Percentiles rank a stretch among this genome's conserved stretches.
Conservation (phyloP, 75 land plant species). For the Cunninghamia lanceolata region DNA sequence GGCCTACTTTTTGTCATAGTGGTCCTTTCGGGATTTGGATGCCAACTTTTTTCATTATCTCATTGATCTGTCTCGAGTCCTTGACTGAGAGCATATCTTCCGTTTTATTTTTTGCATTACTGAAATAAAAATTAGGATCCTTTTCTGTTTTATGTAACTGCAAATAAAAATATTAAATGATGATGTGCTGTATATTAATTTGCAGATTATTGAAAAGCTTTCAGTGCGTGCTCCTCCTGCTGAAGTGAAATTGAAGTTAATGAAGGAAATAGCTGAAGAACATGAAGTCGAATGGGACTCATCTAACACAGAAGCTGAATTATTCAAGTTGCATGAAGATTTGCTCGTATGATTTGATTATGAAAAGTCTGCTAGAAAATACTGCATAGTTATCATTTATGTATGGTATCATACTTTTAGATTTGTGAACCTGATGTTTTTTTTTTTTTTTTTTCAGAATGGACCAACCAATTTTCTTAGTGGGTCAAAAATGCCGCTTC, state of each 20-base stretch:
- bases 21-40: neutral
- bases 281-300: conserved; percentile 89
- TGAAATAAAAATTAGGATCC: neutral
- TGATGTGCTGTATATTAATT: neutral
- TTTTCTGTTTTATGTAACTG: neutral
- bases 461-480: conserved; percentile 48
- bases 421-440: neutral
- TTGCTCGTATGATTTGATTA: conserved; percentile 45
- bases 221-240: conserved; percentile 75
- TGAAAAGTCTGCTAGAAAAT: neutral
- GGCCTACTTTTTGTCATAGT: neutral
- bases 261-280: conserved; percentile 94
- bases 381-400: neutral
- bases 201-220: conserved; percentile 82
- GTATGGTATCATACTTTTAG: neutral
- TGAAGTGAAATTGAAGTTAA: conserved; percentile 79
- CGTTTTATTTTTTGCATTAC: neutral
- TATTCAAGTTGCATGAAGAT: conserved; percentile 71
- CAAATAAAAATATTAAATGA: neutral
- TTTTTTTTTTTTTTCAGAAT: conserved; percentile 38
- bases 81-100: neutral
- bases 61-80: too few relatives aligned
- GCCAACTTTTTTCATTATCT: neutral
- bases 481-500: conserved; percentile 54
- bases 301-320: conserved; percentile 58